Evolutionary conservation across 2,329 filamentous ascomycete genomes (phyloP).

Genomic region (Annulohypoxylon truncatum): DNA sequence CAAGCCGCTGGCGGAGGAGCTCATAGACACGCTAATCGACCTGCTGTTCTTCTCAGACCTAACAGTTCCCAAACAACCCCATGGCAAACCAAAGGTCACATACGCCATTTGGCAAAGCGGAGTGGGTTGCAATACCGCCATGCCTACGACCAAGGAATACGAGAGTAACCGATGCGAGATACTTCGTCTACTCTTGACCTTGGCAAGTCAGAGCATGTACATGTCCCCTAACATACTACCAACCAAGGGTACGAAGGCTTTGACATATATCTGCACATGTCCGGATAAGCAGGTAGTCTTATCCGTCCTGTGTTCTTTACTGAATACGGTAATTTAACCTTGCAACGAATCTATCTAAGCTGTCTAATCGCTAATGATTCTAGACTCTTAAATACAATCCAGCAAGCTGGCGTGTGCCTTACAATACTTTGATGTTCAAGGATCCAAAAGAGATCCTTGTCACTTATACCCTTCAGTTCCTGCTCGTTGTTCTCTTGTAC

Average conservation of each 20-base stretch:
- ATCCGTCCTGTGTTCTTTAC: slow-evolving; percentile 87
- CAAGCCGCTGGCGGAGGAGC: slow-evolving; percentile 89
- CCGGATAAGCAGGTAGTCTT: slow-evolving; percentile 92
- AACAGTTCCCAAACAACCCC: slow-evolving; percentile 79
- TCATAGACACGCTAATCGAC: slow-evolving; percentile 90
- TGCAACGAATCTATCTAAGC: neutral
- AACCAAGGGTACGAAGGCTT: slow-evolving; percentile 81
- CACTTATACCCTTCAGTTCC: slow-evolving; percentile 89
- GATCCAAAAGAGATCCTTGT: slow-evolving; percentile 91
- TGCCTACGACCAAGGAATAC: slow-evolving; percentile 88
- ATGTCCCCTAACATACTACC: slow-evolving; percentile 83
- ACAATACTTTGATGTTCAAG: slow-evolving; percentile 91
- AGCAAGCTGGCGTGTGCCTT: slow-evolving; percentile 91
- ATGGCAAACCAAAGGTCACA: slow-evolving; percentile 81
- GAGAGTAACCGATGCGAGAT: slow-evolving; percentile 95
- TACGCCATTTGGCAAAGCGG: slow-evolving; percentile 99
- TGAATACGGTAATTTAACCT: slow-evolving; percentile 81
- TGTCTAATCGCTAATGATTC: neutral
- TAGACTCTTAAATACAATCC: slow-evolving; percentile 96
- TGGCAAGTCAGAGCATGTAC: slow-evolving; percentile 94
- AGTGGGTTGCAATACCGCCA: slow-evolving; percentile 91
- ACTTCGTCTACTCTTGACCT: slow-evolving; percentile 82
- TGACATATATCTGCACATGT: slow-evolving; percentile 90
- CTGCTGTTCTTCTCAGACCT: slow-evolving; percentile 92
- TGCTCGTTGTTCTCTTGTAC: slow-evolving; percentile 88